Evolutionary conservation across 805 yeast species (phyloP).

Genomic region (Kluyveromyces siamensis): DNA sequence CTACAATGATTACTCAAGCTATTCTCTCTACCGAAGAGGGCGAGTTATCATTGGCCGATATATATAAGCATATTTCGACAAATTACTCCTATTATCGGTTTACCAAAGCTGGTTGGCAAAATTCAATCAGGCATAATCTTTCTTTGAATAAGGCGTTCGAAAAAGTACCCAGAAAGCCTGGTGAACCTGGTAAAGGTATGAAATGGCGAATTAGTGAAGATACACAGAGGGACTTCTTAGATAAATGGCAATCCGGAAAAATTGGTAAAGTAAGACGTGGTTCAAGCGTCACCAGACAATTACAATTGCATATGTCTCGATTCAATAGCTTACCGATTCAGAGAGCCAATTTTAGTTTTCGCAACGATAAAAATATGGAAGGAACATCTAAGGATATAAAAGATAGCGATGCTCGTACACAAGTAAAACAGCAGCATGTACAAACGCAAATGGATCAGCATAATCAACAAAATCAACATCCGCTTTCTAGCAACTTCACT

Average conservation of each 20-base stretch:
- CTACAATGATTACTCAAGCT: conserved; percentile 97
- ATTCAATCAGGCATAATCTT: conserved; percentile 90
- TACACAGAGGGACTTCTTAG: conserved; percentile 75
- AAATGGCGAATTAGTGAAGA: conserved; percentile 93
- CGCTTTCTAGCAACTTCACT: background rate
- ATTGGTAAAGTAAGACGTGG: conserved; percentile 70
- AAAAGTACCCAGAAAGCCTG: conserved; percentile 89
- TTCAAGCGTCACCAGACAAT: conserved; percentile 68
- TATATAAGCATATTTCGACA: conserved; percentile 80
- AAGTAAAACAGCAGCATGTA: conserved; percentile 7
- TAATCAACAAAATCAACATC: conserved; percentile 5
- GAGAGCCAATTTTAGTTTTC: conserved; percentile 28
- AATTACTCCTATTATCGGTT: conserved; percentile 88
- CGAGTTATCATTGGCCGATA: conserved; percentile 80
- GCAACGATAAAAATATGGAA: conserved; percentile 24
- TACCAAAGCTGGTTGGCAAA: conserved; percentile 97
- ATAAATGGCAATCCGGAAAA: conserved; percentile 69
- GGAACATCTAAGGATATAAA: conserved; percentile 20
- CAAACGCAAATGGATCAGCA: too few species aligned
- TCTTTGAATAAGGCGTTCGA: conserved; percentile 95
- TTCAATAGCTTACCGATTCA: conserved; percentile 33
- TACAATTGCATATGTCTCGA: conserved; percentile 59
- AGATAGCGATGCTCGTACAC: conserved; percentile 19
- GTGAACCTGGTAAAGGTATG: conserved; percentile 99
- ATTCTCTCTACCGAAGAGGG: conserved; percentile 83